Evolutionary conservation across 83 land plant genomes (phyloP).

Genomic region (Picea mariana): DNA sequence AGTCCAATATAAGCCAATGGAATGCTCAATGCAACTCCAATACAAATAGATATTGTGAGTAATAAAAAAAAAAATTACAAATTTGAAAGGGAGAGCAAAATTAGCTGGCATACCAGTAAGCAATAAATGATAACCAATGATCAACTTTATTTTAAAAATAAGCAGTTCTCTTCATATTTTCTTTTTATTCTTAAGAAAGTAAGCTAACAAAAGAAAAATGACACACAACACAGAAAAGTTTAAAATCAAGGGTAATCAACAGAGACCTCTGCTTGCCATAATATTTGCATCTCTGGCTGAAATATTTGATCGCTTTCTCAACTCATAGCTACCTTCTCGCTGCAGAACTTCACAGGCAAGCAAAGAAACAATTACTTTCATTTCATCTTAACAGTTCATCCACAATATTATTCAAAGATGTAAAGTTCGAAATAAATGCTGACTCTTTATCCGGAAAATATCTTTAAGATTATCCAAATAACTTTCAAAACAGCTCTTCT

Average conservation of each 20-base stretch:
- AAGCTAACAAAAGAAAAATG: background rate
- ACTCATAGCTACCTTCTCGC: background rate
- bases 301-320: background rate
- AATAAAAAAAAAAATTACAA: no score
- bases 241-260: background rate
- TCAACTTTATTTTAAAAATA: background rate
- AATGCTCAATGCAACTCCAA: no score
- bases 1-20: no score
- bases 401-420: background rate
- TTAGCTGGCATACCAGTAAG: background rate
- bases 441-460: background rate
- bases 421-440: no score
- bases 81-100: no score
- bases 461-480: background rate
- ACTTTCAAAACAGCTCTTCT: background rate
- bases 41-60: no score
- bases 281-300: background rate
- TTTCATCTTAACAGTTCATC: background rate
- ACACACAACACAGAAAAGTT: background rate
- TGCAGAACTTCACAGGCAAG: constrained; percentile 13
- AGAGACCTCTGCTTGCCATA: constrained; percentile 13
- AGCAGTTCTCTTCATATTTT: no score
- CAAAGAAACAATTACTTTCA: constrained; percentile 2
- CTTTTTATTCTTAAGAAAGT: background rate
- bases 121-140: background rate